A percentile compares a stretch with the other conserved stretches of the same genome.
Evolutionary conservation across 345 rosid genomes (phyloP).

Genomic region (Odontarrhena argentea): DNA sequence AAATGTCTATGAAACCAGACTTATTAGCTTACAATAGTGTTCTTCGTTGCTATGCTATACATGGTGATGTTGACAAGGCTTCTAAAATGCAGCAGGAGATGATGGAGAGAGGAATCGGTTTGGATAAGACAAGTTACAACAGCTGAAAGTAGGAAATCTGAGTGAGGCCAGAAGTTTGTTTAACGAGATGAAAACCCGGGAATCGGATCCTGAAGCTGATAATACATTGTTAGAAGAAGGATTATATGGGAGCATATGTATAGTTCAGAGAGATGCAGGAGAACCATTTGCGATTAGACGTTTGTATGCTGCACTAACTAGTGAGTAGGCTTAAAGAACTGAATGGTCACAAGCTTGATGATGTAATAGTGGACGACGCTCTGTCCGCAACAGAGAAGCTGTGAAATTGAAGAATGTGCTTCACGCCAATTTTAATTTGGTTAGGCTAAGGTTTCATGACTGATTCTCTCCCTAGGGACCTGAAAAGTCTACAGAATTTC

Average conservation of each 20-base stretch:
- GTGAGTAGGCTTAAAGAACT: slow-evolving; percentile 4
- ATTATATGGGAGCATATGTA: slow-evolving; percentile 59
- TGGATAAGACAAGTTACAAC: slow-evolving; percentile 67
- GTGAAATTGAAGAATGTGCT: slow-evolving; percentile 11
- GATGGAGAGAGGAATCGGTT: slow-evolving; percentile 50
- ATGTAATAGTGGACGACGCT: slow-evolving; percentile 25
- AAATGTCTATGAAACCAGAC: slow-evolving; percentile 71
- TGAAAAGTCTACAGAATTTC: no score
- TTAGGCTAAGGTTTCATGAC: no score
- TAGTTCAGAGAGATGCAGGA: neutral
- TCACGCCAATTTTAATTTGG: neutral
- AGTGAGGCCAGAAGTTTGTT: slow-evolving; percentile 49
- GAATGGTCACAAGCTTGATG: slow-evolving; percentile 51
- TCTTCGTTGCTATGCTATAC: slow-evolving; percentile 55
- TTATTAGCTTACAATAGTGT: slow-evolving; percentile 52
- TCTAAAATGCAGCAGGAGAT: slow-evolving; percentile 53
- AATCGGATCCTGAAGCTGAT: slow-evolving; percentile 60
- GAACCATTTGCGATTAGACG: no score
- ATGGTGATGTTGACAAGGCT: slow-evolving; percentile 57
- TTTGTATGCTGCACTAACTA: no score
- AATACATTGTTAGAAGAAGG: slow-evolving; percentile 60
- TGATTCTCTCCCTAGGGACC: no score
- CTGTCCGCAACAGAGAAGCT: slow-evolving; percentile 31
- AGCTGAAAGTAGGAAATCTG: slow-evolving; percentile 50
- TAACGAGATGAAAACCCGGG: slow-evolving; percentile 56